Evolutionary conservation across 768 basidiomycete species (phyloP).

Genomic region (Amanita thiersii): DNA sequence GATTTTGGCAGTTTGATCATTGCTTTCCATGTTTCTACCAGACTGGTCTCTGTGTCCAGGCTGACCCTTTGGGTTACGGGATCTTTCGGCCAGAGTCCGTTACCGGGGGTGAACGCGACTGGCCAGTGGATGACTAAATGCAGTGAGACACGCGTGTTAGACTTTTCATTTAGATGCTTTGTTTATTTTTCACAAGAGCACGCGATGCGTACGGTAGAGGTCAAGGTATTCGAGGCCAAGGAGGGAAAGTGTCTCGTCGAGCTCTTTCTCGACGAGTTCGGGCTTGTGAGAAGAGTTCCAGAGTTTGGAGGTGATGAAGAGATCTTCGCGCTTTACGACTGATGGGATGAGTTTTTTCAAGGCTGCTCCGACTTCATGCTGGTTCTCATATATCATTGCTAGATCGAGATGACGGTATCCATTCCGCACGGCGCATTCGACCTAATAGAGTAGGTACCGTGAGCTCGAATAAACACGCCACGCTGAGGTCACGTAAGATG

Average conservation of each 20-base stretch:
- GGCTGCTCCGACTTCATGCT: slow-evolving; percentile 66
- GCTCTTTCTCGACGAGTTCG: slow-evolving; percentile 58
- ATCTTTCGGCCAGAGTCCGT: slow-evolving; percentile 46
- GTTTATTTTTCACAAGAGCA: not conserved
- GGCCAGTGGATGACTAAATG: slow-evolving; percentile 75
- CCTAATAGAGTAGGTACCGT: slow-evolving; percentile 33
- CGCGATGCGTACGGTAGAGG: slow-evolving; percentile 56
- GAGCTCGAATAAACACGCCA: too few relatives aligned
- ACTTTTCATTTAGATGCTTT: not conserved
- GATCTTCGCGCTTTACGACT: slow-evolving; percentile 72
- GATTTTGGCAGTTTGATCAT: slow-evolving; percentile 63
- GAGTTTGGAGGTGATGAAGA: slow-evolving; percentile 77
- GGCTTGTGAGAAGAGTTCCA: slow-evolving; percentile 75
- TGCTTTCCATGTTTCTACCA: slow-evolving; percentile 82
- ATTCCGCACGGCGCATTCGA: slow-evolving; percentile 63
- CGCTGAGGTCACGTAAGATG: too few relatives aligned
- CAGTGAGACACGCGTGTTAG: too few relatives aligned
- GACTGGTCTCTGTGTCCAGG: slow-evolving; percentile 49
- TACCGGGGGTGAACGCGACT: slow-evolving; percentile 53
- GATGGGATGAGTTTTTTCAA: slow-evolving; percentile 71
- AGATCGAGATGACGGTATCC: slow-evolving; percentile 86
- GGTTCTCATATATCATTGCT: slow-evolving; percentile 75
- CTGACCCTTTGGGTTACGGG: slow-evolving; percentile 32
- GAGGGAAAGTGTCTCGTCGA: slow-evolving; percentile 67
- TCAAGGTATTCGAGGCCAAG: slow-evolving; percentile 75